Evolutionary conservation across 139 green algal species (phyloP).

Genomic region (Monoraphidium neglectum): DNA sequence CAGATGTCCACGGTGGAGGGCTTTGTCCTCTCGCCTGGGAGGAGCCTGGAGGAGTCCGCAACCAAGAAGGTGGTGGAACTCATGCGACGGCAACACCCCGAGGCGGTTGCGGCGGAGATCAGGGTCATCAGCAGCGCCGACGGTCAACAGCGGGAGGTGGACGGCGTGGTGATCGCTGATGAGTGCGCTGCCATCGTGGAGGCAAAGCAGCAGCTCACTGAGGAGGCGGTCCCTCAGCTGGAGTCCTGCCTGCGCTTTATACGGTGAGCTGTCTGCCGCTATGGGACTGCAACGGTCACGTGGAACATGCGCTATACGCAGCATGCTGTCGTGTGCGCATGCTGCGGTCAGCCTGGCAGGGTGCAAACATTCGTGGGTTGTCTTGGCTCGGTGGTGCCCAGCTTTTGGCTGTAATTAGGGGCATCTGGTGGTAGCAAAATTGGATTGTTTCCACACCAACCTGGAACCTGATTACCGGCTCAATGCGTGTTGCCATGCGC

Average conservation of each 20-base stretch:
- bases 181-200: constrained; percentile 6
- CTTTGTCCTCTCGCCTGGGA: neutral
- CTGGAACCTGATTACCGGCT: neutral
- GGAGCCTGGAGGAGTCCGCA: constrained; percentile 1
- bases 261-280: neutral
- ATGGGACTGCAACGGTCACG: neutral
- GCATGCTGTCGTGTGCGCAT: too few relatives aligned
- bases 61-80: neutral
- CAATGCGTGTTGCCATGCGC: neutral
- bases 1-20: constrained; percentile 8
- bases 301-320: neutral
- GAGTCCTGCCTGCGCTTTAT: constrained; percentile 10
- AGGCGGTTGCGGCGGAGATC: neutral
- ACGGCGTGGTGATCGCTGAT: constrained; percentile 12
- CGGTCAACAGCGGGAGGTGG: constrained; percentile 5
- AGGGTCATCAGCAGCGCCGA: neutral
- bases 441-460: neutral
- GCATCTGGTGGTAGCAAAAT: neutral
- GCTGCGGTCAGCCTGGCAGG: too few relatives aligned
- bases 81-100: neutral
- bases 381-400: too few relatives aligned
- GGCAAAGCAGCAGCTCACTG: constrained; percentile 14
- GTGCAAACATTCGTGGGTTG: too few relatives aligned
- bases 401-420: neutral
- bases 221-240: constrained; percentile 5